A percentile compares a stretch with the other conserved stretches of the same genome.
Conservation (phyloP, 108 stramenopile species). For the Pseudonitzschia delicatissima region DNA sequence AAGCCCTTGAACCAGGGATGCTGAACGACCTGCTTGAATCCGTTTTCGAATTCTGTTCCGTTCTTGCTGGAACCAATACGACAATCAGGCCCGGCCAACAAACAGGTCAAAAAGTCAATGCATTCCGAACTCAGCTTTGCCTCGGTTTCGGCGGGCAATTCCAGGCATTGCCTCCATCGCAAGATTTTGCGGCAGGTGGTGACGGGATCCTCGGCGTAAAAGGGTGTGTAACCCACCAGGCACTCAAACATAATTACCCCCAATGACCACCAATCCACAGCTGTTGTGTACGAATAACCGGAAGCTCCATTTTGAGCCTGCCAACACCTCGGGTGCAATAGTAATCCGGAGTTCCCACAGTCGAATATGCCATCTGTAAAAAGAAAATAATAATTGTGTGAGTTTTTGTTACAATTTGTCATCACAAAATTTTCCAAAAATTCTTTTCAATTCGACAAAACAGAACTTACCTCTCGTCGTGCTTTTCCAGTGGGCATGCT, state of each 20-base stretch:
- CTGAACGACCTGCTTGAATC: slow-evolving; percentile 81
- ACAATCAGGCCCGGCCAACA: slow-evolving; percentile 83
- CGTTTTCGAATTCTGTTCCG: slow-evolving; percentile 80
- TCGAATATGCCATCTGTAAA: slow-evolving; percentile 89
- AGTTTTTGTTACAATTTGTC: background rate
- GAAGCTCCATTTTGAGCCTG: slow-evolving; percentile 90
- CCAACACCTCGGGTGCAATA: slow-evolving; percentile 98
- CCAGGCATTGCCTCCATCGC: slow-evolving; percentile 86
- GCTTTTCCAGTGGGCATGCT: slow-evolving; percentile 59
- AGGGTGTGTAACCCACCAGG: slow-evolving; percentile 99
- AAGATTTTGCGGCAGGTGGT: slow-evolving; percentile 97
- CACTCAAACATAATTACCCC: slow-evolving; percentile 99
- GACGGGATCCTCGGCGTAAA: slow-evolving; percentile 98
- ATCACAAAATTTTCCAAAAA: background rate
- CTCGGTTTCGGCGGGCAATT: slow-evolving; percentile 82
- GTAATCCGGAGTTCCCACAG: slow-evolving; percentile 99
- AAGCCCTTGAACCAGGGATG: slow-evolving; percentile 89
- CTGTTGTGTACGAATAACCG: slow-evolving; percentile 93
- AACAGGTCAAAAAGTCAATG: slow-evolving; percentile 85
- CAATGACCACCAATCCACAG: slow-evolving; percentile 99
- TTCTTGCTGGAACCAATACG: slow-evolving; percentile 77
- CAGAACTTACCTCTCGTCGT: slow-evolving; percentile 64
- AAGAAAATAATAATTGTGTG: background rate
- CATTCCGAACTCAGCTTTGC: slow-evolving; percentile 77
- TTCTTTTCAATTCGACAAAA: background rate